Evolutionary conservation across 2,329 filamentous ascomycete genomes (phyloP), one percentile per base, ranked within the genome.

Genomic region (Proliferodiscus dingleyae): DNA sequence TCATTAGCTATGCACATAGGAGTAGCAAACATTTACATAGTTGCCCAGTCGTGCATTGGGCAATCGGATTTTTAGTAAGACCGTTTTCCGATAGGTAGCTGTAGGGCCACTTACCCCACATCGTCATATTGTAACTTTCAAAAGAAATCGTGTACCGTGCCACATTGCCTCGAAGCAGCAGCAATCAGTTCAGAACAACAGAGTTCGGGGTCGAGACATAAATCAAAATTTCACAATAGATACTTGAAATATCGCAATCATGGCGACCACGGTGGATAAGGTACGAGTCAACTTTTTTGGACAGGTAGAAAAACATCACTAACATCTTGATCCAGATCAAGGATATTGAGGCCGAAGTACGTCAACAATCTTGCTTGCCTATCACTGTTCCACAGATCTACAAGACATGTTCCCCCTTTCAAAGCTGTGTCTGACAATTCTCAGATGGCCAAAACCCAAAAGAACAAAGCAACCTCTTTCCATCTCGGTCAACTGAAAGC

Each of bases 231-330:
- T 36, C 19, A 9, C 33, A 13, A 16, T 36, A 28, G 26, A 7
- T 10, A 26, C 24, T 16, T 42, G 21, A 23, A 43, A 39, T 48
- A 38, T 43, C 33, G 52, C 54, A 60, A 86, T 68, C 63, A 97
- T 97, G 93, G 78, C 91, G 77, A 97, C 91, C 51, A 97, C 91
- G 33, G 89, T 96, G 67, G 91, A 97, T 63, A 97, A 97, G 85
- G 89, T 87, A 66, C 58, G 77, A 62, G 29, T 36, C 19, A 47
- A 6, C 29, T 16, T 5, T 38, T 16, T 46, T 8, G 36, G 36
- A 21, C 11, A 41, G 40, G 7, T 33, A 33, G n/a, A 2, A 18
- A 37, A 10, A 19, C n/a, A 28, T n/a, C 52, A 44, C 59, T 58
- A 52, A 54, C 46, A 50, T 53, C 34, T 50, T 56, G 47, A 53